These are phyloP conservation scores for Bipolaris oryzae DNA, from an alignment of 2,329 filamentous ascomycete genomes.

Conservation along the genomic window DNA sequence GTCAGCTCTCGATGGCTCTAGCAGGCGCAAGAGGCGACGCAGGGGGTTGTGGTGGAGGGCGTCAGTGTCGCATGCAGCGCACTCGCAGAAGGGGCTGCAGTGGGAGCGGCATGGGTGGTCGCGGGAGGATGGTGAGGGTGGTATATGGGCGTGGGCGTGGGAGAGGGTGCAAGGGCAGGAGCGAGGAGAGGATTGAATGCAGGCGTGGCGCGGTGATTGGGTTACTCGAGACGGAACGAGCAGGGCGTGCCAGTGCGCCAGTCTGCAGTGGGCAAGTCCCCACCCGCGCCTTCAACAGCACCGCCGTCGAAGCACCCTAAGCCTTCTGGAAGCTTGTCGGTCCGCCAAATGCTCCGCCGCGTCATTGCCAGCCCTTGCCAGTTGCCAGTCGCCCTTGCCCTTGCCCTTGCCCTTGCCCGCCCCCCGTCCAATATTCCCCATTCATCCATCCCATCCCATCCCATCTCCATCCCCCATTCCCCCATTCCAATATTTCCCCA, in stretches of 20 bases:
- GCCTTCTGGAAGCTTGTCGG: slow-evolving; percentile 25
- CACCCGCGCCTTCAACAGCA: slow-evolving; percentile 13
- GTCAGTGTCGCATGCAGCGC: slow-evolving; percentile 45
- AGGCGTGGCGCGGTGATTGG: slow-evolving; percentile 15
- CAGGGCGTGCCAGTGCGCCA: slow-evolving; percentile 3
- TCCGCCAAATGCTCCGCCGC: slow-evolving; percentile 14
- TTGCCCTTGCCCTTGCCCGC: too few relatives aligned
- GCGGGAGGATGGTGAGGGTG: background rate
- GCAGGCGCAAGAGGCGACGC: slow-evolving; percentile 14
- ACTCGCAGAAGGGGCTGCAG: slow-evolving; percentile 35
- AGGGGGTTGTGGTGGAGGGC: slow-evolving; percentile 25
- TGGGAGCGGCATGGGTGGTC: slow-evolving; percentile 36
- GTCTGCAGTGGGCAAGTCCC: slow-evolving; percentile 5
- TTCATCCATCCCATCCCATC: too few relatives aligned
- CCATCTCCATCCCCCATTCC: background rate
- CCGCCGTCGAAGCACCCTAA: slow-evolving; percentile 17
- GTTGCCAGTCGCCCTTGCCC: too few relatives aligned
- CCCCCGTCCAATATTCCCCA: background rate
- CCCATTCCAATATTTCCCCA: background rate
- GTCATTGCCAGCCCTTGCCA: slow-evolving; percentile 12
- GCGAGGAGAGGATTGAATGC: slow-evolving; percentile 14
- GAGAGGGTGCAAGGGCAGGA: slow-evolving; percentile 6
- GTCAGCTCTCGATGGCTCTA: background rate
- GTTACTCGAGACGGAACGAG: slow-evolving; percentile 18
- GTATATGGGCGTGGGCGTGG: slow-evolving; percentile 1